A percentile compares a stretch with the other conserved stretches of the same genome.
phyloP scores from a whole-genome alignment of 1,139 yeast species.

The Ogataea hybrid region DNA sequence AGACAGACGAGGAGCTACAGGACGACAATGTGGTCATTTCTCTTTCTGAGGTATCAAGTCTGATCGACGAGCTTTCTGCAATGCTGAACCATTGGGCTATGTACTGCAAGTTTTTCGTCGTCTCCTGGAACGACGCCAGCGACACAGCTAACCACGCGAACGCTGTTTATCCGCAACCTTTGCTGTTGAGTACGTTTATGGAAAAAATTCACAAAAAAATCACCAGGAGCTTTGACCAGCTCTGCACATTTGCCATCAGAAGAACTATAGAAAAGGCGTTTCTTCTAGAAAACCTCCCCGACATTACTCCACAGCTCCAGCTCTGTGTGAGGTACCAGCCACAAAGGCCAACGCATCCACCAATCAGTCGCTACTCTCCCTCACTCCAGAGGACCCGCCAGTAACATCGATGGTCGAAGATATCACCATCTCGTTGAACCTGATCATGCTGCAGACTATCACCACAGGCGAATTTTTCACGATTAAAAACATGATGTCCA shows the following conservation, averaged over 20 bases:
- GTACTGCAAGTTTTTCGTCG: constrained; percentile 72
- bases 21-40: constrained; percentile 29
- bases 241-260: constrained; percentile 67
- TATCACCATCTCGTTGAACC: constrained; percentile 67
- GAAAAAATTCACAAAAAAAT: constrained; percentile 54
- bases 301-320: constrained; percentile 28
- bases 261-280: constrained; percentile 83
- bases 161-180: constrained; percentile 46
- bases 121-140: constrained; percentile 53
- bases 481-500: constrained; percentile 49
- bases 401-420: constrained; percentile 89
- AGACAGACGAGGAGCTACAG: constrained; percentile 19
- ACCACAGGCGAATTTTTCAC: constrained; percentile 60
- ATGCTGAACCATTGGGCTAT: constrained; percentile 86
- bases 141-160: constrained; percentile 20
- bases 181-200: constrained; percentile 59
- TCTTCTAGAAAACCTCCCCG: constrained; percentile 74
- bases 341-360: constrained; percentile 22
- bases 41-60: constrained; percentile 52
- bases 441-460: constrained; percentile 56
- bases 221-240: constrained; percentile 59
- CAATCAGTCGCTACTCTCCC: constrained; percentile 20
- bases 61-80: constrained; percentile 67
- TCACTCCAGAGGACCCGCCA: constrained; percentile 55
- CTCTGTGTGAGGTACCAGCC: constrained; percentile 24